Base-by-base conservation (phyloP, 139 green algal species). In the Medakamo hakoo region DNA sequence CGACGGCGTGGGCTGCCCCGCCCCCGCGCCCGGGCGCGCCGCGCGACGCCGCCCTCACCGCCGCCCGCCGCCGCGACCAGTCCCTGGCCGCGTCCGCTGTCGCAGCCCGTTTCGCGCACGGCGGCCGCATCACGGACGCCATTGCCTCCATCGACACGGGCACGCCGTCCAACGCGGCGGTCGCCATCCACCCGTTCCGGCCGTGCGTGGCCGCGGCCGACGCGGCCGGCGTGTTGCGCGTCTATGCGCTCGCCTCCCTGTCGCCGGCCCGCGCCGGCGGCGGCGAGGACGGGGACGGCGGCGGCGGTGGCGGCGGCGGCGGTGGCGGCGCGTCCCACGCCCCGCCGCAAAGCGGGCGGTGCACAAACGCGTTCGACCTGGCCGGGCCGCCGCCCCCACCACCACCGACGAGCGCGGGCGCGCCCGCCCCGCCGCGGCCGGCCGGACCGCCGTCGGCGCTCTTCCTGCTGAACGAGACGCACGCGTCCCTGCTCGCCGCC, bases 141-240 rank as follows among this genome's bases (percentile, higher is more conserved):
- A 71, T 81, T 61, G 63, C 65, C 30, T 69, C 69, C 1, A 71
- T 84, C 5, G 73, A 82, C 63, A 80, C 69, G 2, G 68, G 69
- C 49, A 40, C 60, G 23, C 59, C 74, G 25, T 49, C 63, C n/a
- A 68, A 76, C 2, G 70, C 67, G 0, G 79, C 80, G 1, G 49
- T 93, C 23, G 63, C 76, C 57, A 82, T 92, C 67, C 82, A 90
- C 68, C 77, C 82, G 40, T 88, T 91, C 72, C 76, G 84, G 30
- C 75, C 81, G 23, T 49, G 76, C 30, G 57, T 88, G 18, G 66
- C 80, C 27, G 73, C 63, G 0, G 78, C 80, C 0, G 85, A 92
- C 63, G 65, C 27, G 9, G 62, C 64, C 3, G 86, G 86, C 29
- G 66, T 68, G 30, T 62, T 89, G 49, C 73, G 79, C n/a, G 73